Percentiles rank a stretch among this genome's conserved stretches.
Conservation (phyloP, 2,329 filamentous ascomycete species). For the Fusarium nematophilum region DNA sequence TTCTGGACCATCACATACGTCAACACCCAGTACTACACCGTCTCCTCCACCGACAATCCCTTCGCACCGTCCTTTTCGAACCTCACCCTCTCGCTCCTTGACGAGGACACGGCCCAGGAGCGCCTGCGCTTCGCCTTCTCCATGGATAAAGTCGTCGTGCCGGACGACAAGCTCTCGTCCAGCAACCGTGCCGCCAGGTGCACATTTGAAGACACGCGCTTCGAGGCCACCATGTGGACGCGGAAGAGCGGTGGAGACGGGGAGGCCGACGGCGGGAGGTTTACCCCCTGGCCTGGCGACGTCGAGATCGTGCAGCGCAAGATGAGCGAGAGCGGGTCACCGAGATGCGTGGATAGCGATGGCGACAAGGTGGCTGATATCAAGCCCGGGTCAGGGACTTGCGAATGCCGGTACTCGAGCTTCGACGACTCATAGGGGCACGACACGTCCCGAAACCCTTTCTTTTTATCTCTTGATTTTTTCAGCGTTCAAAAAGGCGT, state of each 20-base stretch:
- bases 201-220: slow-evolving; percentile 66
- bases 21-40: slow-evolving; percentile 57
- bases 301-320: slow-evolving; percentile 66
- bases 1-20: slow-evolving; percentile 68
- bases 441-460: background rate
- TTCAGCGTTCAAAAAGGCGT: too few relatives aligned
- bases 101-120: slow-evolving; percentile 60
- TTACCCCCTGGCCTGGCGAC: slow-evolving; percentile 66
- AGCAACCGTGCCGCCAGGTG: slow-evolving; percentile 63
- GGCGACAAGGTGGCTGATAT: slow-evolving; percentile 53
- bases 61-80: slow-evolving; percentile 68
- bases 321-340: slow-evolving; percentile 54
- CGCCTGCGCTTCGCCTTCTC: slow-evolving; percentile 68
- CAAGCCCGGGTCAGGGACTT: slow-evolving; percentile 50
- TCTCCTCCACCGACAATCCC: slow-evolving; percentile 67
- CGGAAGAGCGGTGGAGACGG: slow-evolving; percentile 45
- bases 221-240: slow-evolving; percentile 72
- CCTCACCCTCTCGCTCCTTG: slow-evolving; percentile 60
- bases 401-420: slow-evolving; percentile 54
- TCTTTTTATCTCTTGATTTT: background rate
- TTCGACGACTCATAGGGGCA: slow-evolving; percentile 40
- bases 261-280: slow-evolving; percentile 40
- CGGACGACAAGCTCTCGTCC: slow-evolving; percentile 55
- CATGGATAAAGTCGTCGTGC: slow-evolving; percentile 64
- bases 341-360: slow-evolving; percentile 61